Base-by-base conservation (phyloP, 208 protist species). In the Trypanosoma melophagium region DNA sequence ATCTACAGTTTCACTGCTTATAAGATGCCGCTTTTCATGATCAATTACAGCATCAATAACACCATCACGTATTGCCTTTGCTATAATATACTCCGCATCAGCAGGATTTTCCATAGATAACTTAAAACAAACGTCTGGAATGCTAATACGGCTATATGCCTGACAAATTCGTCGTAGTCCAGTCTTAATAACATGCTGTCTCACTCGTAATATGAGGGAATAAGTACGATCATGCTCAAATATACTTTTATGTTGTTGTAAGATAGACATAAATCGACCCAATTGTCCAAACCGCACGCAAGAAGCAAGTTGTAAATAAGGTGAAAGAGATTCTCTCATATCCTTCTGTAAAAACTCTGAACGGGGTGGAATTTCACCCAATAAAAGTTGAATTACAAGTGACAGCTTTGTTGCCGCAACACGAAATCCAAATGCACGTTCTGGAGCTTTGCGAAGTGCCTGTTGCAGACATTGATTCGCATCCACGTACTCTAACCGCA, bases 151-250 rank as follows among this genome's bases (percentile, higher is more conserved):
- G 41, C 96, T 98, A 76, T 99, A 99, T 21, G 94, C 87, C 21
- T 98, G 81, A 81, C 89, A 98, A 67, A 99, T 98, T 67, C 96
- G 97, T 13, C 96, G 89, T 55, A 99, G 82, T 31, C 98, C 98
- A 19, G 97, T 98, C 85, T 93, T 93, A 76, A 99, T 99, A 4
- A 99, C 98, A 80, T 99, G 99, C 74, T 99, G 97, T 28, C 96
- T 89, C 47, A 99, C 85, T 14, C 97, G 87, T 69, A 97, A 76
- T 65, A 99, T 98, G 3, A 99, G 84, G 7, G 95, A 98, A 80
- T 96, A 97, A 9, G 92, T 99, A 53, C 93, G 82, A 82, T 99
- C 98, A 50, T 93, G 86, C 65, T 97, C 77, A 65, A 99, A 99
- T 40, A 77, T 74, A 17, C 76, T 73, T 38, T 79, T 79, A 66